A percentile compares a stretch with the other conserved stretches of the same genome.
Evolutionary conservation across 2,329 filamentous ascomycete species (phyloP).

Genomic region (Emericellopsis cladophorae): DNA sequence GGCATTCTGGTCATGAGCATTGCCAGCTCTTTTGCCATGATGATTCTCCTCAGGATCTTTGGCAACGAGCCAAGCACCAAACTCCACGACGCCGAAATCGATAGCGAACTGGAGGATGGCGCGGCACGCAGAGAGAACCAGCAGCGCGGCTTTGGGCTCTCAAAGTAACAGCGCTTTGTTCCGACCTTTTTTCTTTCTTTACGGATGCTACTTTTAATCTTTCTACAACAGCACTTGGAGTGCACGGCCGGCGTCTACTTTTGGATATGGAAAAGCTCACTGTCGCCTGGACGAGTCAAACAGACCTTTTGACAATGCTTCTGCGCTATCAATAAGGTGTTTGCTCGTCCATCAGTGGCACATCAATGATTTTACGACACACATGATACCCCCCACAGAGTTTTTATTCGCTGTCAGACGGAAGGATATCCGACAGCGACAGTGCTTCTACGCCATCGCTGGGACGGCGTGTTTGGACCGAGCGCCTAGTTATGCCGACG

Average conservation of each 20-base stretch:
- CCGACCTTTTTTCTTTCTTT: neutral
- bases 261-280: neutral
- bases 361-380: constrained; percentile 6
- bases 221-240: too few species aligned
- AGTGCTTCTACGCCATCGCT: constrained; percentile 44
- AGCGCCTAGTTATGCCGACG: constrained; percentile 23
- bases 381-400: constrained; percentile 30
- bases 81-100: constrained; percentile 23
- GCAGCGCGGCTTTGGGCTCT: constrained; percentile 43
- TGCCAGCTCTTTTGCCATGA: constrained; percentile 56
- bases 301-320: constrained; percentile 32
- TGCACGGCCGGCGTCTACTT: too few species aligned
- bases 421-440: constrained; percentile 32
- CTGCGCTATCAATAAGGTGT: constrained; percentile 26
- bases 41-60: constrained; percentile 45
- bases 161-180: constrained; percentile 4
- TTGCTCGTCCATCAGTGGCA: too few species aligned
- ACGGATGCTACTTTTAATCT: neutral
- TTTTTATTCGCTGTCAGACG: constrained; percentile 31
- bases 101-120: constrained; percentile 41
- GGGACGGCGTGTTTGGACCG: constrained; percentile 39
- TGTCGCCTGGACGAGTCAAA: neutral
- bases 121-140: constrained; percentile 44
- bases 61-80: constrained; percentile 40
- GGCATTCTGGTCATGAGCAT: constrained; percentile 74